Percentiles rank a stretch among this genome's conserved stretches.
These are phyloP conservation scores for Cronartium quercuum DNA, from an alignment of 1,284 basidiomycete species.

Conservation along the genomic window DNA sequence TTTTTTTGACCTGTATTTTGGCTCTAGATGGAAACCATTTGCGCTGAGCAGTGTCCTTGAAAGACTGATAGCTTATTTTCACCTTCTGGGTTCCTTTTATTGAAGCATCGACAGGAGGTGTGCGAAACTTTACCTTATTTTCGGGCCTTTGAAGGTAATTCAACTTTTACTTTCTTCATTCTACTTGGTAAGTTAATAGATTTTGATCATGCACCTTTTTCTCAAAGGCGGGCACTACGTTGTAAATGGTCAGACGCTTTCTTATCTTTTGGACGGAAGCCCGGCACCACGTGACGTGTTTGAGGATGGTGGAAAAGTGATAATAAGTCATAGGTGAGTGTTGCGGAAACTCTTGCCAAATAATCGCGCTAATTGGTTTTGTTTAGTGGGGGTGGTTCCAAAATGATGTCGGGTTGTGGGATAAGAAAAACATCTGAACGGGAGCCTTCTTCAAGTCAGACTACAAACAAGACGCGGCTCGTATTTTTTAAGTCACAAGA, in stretches of 20 bases:
- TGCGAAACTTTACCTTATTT: slow-evolving; percentile 35
- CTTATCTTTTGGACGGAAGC: slow-evolving; percentile 24
- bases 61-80: neutral
- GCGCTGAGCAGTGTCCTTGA: neutral
- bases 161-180: neutral
- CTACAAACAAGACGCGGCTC: neutral
- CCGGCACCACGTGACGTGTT: slow-evolving; percentile 29
- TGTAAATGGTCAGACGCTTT: slow-evolving; percentile 1
- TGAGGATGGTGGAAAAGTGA: slow-evolving; percentile 20
- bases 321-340: slow-evolving; percentile 34
- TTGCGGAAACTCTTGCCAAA: neutral
- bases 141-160: slow-evolving; percentile 24
- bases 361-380: neutral
- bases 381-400: slow-evolving; percentile 36
- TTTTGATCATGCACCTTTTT: neutral
- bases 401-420: neutral
- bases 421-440: neutral
- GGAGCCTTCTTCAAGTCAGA: neutral
- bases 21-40: neutral
- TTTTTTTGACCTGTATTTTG: neutral
- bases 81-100: neutral
- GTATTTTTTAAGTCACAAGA: slow-evolving; percentile 22
- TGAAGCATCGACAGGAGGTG: slow-evolving; percentile 26
- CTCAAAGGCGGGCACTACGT: slow-evolving; percentile 21
- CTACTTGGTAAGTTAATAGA: neutral